Base-by-base conservation (phyloP, 2,329 filamentous ascomycete species). In the Trichoderma aggressivum region DNA sequence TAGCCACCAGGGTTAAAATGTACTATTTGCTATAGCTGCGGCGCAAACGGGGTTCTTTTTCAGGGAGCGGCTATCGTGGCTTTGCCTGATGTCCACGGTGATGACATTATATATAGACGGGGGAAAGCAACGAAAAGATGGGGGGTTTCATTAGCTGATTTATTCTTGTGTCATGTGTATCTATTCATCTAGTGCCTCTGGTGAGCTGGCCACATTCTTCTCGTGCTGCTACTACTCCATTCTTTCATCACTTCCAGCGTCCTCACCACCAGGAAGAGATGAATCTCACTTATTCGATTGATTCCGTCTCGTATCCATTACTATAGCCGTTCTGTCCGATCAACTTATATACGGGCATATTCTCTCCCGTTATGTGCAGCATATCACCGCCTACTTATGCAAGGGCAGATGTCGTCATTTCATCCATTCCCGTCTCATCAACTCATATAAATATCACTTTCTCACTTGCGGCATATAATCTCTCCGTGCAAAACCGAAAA, bases 401-500 rank as follows among this genome's bases (percentile, higher is more conserved):
- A 50, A 50, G n/a, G 10, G 6, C 5, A 50, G 2, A 24, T 5
- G 21, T 50, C 30, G n/a, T 47, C 30, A 30, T 18, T 50, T 30
- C 10, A 24, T 50, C 43, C 43, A 50, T n/a, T 24, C 43, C n/a
- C 12, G 10, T 21, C 10, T 50, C 43, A 50, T 50, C 43, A 50
- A 21, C 47, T 53, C 47, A 53, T 24, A 21, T 7, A 7, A 3
- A 12, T 5, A 16, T 11, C 7, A 26, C n/a, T 24, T 16, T 24
- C 26, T 72, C 14, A 61, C 34, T 72, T 73, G 14, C 74, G 74
- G 39, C 74, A 75, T 2, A 75, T 68, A 5, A 75, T 59, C 70
- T 75, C 70, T n/a, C 74, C 74, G 39, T 72, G 63, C 1, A 65
- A 10, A 18, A 72, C 47, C 1, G 66, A 50, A 56, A 75, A 74